A percentile compares a stretch with the other conserved stretches of the same genome.
phyloP scores from a whole-genome alignment of 352 stramenopile genomes.

The Pythium rishiriense region DNA sequence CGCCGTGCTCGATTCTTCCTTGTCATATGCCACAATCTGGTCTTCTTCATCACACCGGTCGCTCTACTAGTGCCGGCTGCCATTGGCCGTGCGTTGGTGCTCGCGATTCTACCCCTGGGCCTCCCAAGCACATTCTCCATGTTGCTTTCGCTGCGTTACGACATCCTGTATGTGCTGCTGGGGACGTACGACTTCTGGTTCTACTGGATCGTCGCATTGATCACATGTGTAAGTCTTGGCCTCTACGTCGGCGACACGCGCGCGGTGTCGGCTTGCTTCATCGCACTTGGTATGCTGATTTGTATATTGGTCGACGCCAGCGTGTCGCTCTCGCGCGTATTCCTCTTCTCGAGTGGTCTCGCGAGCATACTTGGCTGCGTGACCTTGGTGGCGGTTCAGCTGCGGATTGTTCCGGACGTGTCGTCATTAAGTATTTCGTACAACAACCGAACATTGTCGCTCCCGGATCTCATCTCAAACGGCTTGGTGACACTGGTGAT shows the following conservation, averaged over 20 bases:
- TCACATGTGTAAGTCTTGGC: slow-evolving; percentile 7
- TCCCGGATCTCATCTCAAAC: slow-evolving; percentile 25
- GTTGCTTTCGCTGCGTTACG: slow-evolving; percentile 6
- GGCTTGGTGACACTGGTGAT: slow-evolving; percentile 25
- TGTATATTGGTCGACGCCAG: slow-evolving; percentile 33
- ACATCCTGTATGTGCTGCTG: slow-evolving; percentile 16
- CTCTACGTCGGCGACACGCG: slow-evolving; percentile 10
- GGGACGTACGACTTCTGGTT: slow-evolving; percentile 21
- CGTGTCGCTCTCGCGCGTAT: slow-evolving; percentile 5
- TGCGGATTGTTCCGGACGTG: slow-evolving; percentile 6
- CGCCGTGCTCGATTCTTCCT: neutral
- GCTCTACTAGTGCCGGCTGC: neutral
- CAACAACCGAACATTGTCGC: neutral
- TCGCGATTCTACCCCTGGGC: neutral
- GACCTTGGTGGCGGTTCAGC: neutral
- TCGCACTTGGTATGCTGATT: slow-evolving; percentile 26
- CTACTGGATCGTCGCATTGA: slow-evolving; percentile 13
- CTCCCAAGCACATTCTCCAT: neutral
- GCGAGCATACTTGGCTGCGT: neutral
- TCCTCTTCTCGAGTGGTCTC: neutral
- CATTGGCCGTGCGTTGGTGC: neutral
- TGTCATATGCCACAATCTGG: slow-evolving; percentile 4
- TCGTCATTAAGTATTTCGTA: neutral
- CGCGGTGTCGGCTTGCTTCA: slow-evolving; percentile 4
- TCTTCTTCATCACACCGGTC: neutral